A percentile compares a stretch with the other conserved stretches of the same genome.
These are phyloP conservation scores for Phylloporus sp. DNA, from an alignment of 768 basidiomycete species.

Conservation along the genomic window DNA sequence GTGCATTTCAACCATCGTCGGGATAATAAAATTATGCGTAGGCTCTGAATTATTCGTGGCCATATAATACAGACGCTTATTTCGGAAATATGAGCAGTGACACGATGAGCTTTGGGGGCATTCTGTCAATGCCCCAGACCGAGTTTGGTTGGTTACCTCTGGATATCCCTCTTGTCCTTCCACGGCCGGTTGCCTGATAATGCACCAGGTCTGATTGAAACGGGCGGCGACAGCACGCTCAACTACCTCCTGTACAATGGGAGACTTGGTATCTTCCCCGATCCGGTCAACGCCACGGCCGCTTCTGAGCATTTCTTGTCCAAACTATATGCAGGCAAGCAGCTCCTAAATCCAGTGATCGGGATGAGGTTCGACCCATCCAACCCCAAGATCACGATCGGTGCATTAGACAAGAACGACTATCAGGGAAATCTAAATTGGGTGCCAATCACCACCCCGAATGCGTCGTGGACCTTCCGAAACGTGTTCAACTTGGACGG, in stretches of 20 bases:
- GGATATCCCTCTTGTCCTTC: background rate
- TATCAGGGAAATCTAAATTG: conserved; percentile 21
- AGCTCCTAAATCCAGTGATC: conserved; percentile 22
- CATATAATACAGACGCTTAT: conserved; percentile 4
- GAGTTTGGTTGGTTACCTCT: conserved; percentile 10
- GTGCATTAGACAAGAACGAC: conserved; percentile 20
- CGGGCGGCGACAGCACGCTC: conserved; percentile 11
- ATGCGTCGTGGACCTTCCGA: conserved; percentile 1
- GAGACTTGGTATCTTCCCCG: conserved; percentile 16
- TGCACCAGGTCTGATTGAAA: conserved; percentile 11
- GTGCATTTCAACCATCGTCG: background rate
- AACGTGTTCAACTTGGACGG: conserved; percentile 12
- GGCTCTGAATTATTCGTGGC: conserved; percentile 12
- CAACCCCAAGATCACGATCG: conserved; percentile 26
- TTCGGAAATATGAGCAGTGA: conserved; percentile 14
- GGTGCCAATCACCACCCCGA: conserved; percentile 16
- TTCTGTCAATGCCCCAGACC: conserved; percentile 10
- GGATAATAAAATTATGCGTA: background rate
- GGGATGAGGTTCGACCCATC: conserved; percentile 20
- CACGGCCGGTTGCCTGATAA: background rate
- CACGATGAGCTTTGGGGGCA: conserved; percentile 14
- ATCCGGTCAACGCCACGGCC: conserved; percentile 19
- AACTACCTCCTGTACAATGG: conserved; percentile 22
- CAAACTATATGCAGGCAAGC: conserved; percentile 7
- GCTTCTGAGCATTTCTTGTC: conserved; percentile 15